Percentiles rank a stretch among this genome's conserved stretches.
Conservation (phyloP, 257 asterid species). For the Cynanchum wilfordii region DNA sequence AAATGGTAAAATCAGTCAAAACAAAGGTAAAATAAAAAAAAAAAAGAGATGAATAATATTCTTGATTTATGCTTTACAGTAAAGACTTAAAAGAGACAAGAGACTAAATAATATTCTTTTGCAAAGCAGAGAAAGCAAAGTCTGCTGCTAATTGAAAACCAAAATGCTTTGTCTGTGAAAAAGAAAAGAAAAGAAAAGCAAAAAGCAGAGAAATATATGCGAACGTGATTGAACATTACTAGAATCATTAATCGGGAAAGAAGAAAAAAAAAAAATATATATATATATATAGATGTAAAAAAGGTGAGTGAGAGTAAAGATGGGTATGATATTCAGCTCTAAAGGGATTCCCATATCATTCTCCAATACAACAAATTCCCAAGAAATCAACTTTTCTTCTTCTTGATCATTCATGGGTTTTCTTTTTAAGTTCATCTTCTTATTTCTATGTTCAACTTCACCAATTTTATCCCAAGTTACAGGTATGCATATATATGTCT, state of each 20-base stretch:
- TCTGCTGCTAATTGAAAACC: conserved; percentile 28
- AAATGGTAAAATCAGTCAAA: not conserved
- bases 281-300: not conserved
- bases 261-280: not conserved
- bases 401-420: conserved; percentile 49
- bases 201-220: conserved; percentile 21
- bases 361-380: conserved; percentile 17
- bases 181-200: conserved; percentile 1
- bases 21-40: not conserved
- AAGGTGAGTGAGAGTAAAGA: conserved; percentile 21
- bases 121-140: conserved; percentile 43
- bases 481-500: conserved; percentile 37
- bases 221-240: conserved; percentile 37
- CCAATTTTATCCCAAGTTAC: conserved; percentile 58
- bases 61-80: conserved; percentile 39
- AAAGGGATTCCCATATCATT: not conserved
- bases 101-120: conserved; percentile 42
- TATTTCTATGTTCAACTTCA: conserved; percentile 43
- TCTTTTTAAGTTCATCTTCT: conserved; percentile 22
- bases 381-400: conserved; percentile 19
- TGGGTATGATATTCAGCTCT: conserved; percentile 5
- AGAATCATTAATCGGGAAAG: conserved; percentile 26
- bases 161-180: conserved; percentile 12
- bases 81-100: conserved; percentile 22
- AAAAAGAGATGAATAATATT: conserved; percentile 14